A percentile compares a stretch with the other conserved stretches of the same genome.
These are phyloP conservation scores for Aaosphaeria pasadenensis DNA, from an alignment of 2,329 filamentous ascomycete genomes.

Conservation along the genomic window DNA sequence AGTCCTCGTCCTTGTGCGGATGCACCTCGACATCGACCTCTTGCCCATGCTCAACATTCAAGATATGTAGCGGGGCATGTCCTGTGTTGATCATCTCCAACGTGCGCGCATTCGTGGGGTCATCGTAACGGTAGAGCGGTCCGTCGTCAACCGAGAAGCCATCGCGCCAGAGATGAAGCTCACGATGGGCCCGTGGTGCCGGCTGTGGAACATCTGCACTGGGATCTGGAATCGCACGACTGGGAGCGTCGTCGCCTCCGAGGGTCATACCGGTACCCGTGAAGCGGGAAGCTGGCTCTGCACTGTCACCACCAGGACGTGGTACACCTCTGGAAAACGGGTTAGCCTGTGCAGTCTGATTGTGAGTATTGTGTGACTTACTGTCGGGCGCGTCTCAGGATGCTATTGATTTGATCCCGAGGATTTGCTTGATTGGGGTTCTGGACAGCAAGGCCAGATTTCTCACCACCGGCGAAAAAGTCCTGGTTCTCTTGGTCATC, in stretches of 20 bases:
- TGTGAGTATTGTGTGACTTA: constrained; percentile 13
- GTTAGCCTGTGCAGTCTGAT: background rate
- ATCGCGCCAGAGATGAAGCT: constrained; percentile 77
- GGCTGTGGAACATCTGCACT: constrained; percentile 33
- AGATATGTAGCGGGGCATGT: constrained; percentile 71
- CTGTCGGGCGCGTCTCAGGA: constrained; percentile 47
- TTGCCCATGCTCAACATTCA: constrained; percentile 73
- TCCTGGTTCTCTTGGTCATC: constrained; percentile 62
- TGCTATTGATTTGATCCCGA: constrained; percentile 49
- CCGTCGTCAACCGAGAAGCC: constrained; percentile 86
- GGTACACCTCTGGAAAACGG: constrained; percentile 54
- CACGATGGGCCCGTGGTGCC: constrained; percentile 59
- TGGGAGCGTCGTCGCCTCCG: constrained; percentile 73
- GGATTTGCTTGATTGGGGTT: constrained; percentile 57
- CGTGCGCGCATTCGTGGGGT: constrained; percentile 69
- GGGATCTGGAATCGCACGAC: constrained; percentile 65
- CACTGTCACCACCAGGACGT: constrained; percentile 54
- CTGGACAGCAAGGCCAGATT: constrained; percentile 70
- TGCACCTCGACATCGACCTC: constrained; percentile 75
- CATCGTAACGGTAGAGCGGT: constrained; percentile 72
- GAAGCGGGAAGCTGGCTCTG: constrained; percentile 56
- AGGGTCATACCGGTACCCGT: constrained; percentile 71
- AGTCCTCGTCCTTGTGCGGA: constrained; percentile 72
- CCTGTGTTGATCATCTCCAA: constrained; percentile 74
- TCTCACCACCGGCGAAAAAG: constrained; percentile 80